These are phyloP conservation scores for Boletus holoroseus DNA, from an alignment of 1,284 basidiomycete species.

Conservation along the genomic window DNA sequence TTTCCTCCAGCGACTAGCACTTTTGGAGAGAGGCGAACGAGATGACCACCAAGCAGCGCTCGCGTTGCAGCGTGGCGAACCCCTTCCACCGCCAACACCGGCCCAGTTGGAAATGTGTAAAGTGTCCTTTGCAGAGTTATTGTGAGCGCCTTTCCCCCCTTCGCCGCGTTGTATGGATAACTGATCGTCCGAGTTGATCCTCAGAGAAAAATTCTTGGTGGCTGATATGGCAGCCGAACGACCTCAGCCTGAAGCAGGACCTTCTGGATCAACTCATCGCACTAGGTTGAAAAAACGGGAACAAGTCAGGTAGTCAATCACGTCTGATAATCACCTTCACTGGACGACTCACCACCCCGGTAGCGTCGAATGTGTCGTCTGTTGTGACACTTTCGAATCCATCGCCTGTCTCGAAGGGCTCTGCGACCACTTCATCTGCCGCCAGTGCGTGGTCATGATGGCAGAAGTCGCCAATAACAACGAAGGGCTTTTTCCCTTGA, in stretches of 20 bases:
- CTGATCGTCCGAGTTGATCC: background rate
- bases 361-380: slow-evolving; percentile 27
- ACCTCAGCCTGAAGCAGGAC: background rate
- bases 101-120: slow-evolving; percentile 19
- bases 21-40: slow-evolving; percentile 19
- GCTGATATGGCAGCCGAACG: background rate
- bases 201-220: slow-evolving; percentile 17
- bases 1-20: slow-evolving; percentile 9
- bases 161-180: background rate
- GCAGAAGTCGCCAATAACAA: slow-evolving; percentile 36
- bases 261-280: background rate
- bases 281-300: background rate
- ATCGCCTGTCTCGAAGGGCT: slow-evolving; percentile 24
- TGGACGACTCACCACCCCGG: background rate
- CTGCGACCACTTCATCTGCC: slow-evolving; percentile 40
- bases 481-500: slow-evolving; percentile 39
- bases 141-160: slow-evolving; percentile 10
- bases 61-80: slow-evolving; percentile 9
- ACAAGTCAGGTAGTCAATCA: background rate
- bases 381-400: slow-evolving; percentile 14
- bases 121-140: slow-evolving; percentile 14
- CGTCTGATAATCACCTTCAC: background rate
- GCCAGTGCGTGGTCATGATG: slow-evolving; percentile 35
- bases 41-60: slow-evolving; percentile 20
- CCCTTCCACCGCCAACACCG: slow-evolving; percentile 17